phyloP scores from a whole-genome alignment of 345 rosid genomes.

The Populus euphratica region DNA sequence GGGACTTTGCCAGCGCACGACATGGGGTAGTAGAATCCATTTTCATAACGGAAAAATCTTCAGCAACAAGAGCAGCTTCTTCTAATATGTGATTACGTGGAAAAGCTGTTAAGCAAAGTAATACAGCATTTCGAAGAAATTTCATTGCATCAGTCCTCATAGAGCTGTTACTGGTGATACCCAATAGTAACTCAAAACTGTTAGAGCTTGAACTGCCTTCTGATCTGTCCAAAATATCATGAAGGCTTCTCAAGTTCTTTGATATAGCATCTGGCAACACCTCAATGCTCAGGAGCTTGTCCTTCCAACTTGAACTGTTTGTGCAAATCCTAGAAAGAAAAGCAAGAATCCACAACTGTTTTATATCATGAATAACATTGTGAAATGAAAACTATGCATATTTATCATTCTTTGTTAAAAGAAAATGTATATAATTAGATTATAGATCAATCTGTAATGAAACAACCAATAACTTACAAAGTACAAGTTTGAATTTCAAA shows the following conservation, averaged over 20 bases:
- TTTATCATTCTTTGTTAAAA: too few relatives aligned
- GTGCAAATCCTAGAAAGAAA: slow-evolving; percentile 53
- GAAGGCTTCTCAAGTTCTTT: slow-evolving; percentile 47
- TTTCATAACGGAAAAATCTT: slow-evolving; percentile 62
- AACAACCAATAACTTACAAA: too few relatives aligned
- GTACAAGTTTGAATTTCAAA: too few relatives aligned
- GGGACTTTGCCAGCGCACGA: slow-evolving; percentile 76
- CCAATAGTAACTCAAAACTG: slow-evolving; percentile 46
- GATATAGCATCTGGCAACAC: slow-evolving; percentile 53
- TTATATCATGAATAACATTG: background rate
- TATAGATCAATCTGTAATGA: background rate
- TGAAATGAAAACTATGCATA: background rate
- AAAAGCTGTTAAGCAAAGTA: slow-evolving; percentile 71
- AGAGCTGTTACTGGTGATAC: slow-evolving; percentile 40
- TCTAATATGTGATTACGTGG: slow-evolving; percentile 75
- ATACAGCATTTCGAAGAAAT: slow-evolving; percentile 76
- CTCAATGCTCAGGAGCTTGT: slow-evolving; percentile 59
- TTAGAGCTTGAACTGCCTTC: slow-evolving; percentile 30
- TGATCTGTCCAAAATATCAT: slow-evolving; percentile 30
- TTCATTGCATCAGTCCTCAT: slow-evolving; percentile 58
- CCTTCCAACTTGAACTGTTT: slow-evolving; percentile 80
- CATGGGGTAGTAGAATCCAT: slow-evolving; percentile 70
- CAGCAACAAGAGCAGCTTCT: slow-evolving; percentile 87
- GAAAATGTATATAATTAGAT: background rate
- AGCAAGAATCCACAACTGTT: background rate